phyloP scores from a whole-genome alignment of 164 flowering plant genomes.

The Berberis vulgaris region DNA sequence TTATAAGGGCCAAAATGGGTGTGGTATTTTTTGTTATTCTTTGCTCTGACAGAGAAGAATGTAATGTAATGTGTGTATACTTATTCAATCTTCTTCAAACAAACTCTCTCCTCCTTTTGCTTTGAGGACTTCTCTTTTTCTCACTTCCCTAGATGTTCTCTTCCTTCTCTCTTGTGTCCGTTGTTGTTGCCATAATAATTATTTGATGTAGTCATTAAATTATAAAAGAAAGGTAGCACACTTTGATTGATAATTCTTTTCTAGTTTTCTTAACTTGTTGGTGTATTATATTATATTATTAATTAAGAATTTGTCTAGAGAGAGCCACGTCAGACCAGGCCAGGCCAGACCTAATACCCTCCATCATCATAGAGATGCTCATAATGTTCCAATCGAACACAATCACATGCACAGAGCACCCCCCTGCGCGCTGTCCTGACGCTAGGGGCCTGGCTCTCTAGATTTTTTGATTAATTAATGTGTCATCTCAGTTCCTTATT shows the following conservation, averaged over 20 bases:
- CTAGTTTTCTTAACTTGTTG: not conserved
- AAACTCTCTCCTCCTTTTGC: constrained; percentile 27
- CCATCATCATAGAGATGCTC: too few relatives aligned
- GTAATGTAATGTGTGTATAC: constrained; percentile 31
- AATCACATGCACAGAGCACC: too few relatives aligned
- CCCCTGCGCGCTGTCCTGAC: too few relatives aligned
- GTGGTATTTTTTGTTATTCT: constrained; percentile 36
- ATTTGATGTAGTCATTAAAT: too few relatives aligned
- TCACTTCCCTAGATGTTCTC: constrained; percentile 66
- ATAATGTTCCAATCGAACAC: too few relatives aligned
- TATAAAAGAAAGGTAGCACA: constrained; percentile 20
- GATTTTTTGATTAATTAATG: not conserved
- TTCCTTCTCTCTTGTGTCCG: constrained; percentile 34
- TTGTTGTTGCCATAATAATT: not conserved
- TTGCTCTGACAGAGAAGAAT: constrained; percentile 31
- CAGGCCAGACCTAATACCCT: too few relatives aligned
- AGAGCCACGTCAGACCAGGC: too few relatives aligned
- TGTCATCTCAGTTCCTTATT: too few relatives aligned
- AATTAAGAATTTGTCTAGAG: too few relatives aligned
- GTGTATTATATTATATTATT: not conserved
- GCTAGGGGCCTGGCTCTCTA: too few relatives aligned
- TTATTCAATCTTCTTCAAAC: constrained; percentile 32
- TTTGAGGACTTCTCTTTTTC: constrained; percentile 44
- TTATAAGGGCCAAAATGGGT: constrained; percentile 19
- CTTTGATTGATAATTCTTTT: constrained; percentile 14